Base-by-base conservation (phyloP, 2,329 filamentous ascomycete genomes). In the Cadophora gregata region DNA sequence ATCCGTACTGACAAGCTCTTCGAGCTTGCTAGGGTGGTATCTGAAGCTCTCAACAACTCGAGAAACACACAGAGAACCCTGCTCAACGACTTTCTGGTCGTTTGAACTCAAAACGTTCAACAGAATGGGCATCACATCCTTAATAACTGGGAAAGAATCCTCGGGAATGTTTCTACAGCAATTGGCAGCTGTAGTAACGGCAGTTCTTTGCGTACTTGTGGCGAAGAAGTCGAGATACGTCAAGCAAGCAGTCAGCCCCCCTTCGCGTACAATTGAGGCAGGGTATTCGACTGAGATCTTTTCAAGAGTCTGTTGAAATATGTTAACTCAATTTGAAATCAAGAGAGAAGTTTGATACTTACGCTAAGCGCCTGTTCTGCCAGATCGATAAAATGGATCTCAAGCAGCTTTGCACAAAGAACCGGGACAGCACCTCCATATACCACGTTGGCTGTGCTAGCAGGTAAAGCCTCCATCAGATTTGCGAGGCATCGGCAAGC, bases 211-310 rank as follows among this genome's bases (percentile, higher is more conserved):
- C 1, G 96, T 98, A 78, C 95, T 96, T 0, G 96, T 99, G 19
- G 95, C 91, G 75, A 99, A 99, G 80, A 99, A 99, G 77, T 99
- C 96, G 66, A 99, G 86, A 77, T 96, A 98, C 0, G 93, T 96
- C 71, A 99, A 82, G 76, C 96, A 99, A n/a, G 96, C 96, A 1
- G 93, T 97, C 69, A 99, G 83, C 12, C 96, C 96, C 59, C 96
- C 96, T 80, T 98, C 96, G 61, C 94, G 91, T 53, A 99, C 96
- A 73, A 99, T 99, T 64, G 93, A 93, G 4, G 92, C 90, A 1
- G 96, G 96, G 76, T 97, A 99, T 77, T 99, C 96, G 65, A 95
- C 88, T 0, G 96, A 99, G 59, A 99, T 97, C 80, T 98, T 99
- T 77, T 98, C 94, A 62, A 99, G 83, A 0, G 96, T 99, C 84